Conservation (phyloP, 2,329 filamentous ascomycete species). For the Xylaria sp. region DNA sequence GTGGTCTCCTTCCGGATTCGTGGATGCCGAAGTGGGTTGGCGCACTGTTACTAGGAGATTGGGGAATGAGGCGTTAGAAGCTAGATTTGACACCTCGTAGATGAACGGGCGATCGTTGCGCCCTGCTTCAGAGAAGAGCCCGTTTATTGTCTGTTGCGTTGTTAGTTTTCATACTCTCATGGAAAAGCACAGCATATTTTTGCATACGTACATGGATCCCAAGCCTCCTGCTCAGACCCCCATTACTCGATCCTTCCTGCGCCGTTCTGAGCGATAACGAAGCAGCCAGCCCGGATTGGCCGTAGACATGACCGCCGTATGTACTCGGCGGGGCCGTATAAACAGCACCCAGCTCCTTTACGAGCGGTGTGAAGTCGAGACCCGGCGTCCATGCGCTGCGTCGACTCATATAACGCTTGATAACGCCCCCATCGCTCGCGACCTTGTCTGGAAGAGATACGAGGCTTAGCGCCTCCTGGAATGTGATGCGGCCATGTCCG, state of each 20-base stretch:
- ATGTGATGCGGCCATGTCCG: conserved; percentile 38
- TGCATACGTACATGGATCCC: conserved; percentile 50
- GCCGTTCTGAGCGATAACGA: conserved; percentile 43
- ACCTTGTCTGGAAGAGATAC: conserved; percentile 37
- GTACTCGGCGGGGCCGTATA: conserved; percentile 33
- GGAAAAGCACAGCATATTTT: not conserved
- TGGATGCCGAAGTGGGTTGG: conserved; percentile 52
- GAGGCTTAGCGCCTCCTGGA: conserved; percentile 46
- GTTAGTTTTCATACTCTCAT: not conserved
- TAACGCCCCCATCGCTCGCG: conserved; percentile 21
- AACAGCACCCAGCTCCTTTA: not conserved
- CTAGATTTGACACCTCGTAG: conserved; percentile 54
- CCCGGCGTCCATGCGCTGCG: conserved; percentile 43
- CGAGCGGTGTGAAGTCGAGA: conserved; percentile 34
- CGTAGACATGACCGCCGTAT: conserved; percentile 54
- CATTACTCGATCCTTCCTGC: conserved; percentile 30
- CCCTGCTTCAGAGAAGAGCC: conserved; percentile 58
- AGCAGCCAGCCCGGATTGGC: conserved; percentile 48
- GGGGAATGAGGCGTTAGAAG: conserved; percentile 54
- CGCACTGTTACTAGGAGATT: conserved; percentile 56
- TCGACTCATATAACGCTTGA: conserved; percentile 45
- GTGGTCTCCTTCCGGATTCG: conserved; percentile 40
- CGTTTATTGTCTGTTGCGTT: conserved; percentile 56
- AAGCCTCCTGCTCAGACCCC: conserved; percentile 9
- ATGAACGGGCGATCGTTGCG: conserved; percentile 57